Evolutionary conservation across 768 basidiomycete genomes (phyloP), one percentile per base, ranked within the genome.

Genomic region (Kwoniella europaea): DNA sequence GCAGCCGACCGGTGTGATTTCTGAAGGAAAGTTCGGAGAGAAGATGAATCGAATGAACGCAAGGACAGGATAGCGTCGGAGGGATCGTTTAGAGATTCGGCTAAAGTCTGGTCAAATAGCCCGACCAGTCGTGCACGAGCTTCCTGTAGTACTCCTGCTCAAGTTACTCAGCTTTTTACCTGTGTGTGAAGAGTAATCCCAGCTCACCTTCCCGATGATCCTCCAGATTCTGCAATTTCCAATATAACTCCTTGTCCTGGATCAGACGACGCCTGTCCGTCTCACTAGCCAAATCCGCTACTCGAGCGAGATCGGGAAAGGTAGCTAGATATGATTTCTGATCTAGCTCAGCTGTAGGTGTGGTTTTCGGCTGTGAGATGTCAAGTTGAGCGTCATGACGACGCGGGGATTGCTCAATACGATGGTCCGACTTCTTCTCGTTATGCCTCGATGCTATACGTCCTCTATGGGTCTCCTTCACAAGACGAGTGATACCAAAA

Each of bases 191-290:
- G 9, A 41, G 16, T 9, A 24, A 12, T 41, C 42, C 29, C 29
- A 29, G 71, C 77, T 59, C 27, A 81, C 80, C 78, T 54, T 35
- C 35, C 35, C 72, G 74, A 67, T 78, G 70, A 66, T 79, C 72
- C 65, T 79, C 78, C 3, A 79, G 29, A 59, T 81, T 81, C 65
- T 81, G 80, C 54, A 81, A 59, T 58, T 76, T 68, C 62, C 66
- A 68, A 62, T 81, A 81, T 46, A 81, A 63, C 56, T 65, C 58
- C 56, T 79, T 77, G 64, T 78, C 54, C 53, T 63, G 62, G 41
- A 16, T 58, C 52, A 56, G 29, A n/a, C 57, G 42, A 20, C 15
- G 10, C 53, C 22, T 50, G 9, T 56, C 43, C 20, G 13, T 42
- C 42, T 61, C 59, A 61, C 42, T 44, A 20, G 44, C 57, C 9